Evolutionary conservation across 352 stramenopile genomes (phyloP).

Genomic region (Pilasporangium apinafurcum): DNA sequence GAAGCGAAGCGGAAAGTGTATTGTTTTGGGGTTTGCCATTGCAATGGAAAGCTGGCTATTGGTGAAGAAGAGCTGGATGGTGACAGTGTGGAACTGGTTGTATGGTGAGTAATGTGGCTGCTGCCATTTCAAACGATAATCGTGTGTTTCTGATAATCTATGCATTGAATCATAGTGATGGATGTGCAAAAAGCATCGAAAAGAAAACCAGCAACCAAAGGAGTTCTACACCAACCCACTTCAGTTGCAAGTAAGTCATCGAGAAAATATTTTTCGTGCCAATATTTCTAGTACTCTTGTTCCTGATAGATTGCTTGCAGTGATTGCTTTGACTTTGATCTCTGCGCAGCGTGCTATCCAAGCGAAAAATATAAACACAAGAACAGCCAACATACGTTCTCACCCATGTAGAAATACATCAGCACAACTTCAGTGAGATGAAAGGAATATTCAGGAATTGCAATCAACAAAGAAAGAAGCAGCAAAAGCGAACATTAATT

Average conservation of each 20-base stretch:
- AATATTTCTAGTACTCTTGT: background rate
- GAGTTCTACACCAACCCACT: conserved; percentile 4
- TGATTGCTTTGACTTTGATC: conserved; percentile 28
- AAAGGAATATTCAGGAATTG: background rate
- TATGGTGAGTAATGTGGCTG: too few species aligned
- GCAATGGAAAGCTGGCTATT: conserved; percentile 6
- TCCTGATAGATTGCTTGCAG: conserved; percentile 2
- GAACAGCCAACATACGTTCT: conserved; percentile 5
- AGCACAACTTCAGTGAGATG: background rate
- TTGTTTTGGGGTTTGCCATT: conserved; percentile 30
- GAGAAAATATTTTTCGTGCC: background rate
- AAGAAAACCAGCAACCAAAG: background rate
- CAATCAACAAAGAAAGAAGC: background rate
- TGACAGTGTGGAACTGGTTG: too few species aligned
- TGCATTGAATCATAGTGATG: background rate
- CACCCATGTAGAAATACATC: background rate
- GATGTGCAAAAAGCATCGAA: background rate
- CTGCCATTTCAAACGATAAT: too few species aligned
- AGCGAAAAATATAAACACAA: conserved; percentile 3
- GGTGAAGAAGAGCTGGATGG: too few species aligned
- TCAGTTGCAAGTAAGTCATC: conserved; percentile 10
- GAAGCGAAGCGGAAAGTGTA: conserved; percentile 13
- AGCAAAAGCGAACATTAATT: background rate
- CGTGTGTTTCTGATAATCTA: conserved; percentile 10
- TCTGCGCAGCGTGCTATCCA: conserved; percentile 13